A percentile compares a stretch with the other conserved stretches of the same genome.
phyloP scores from a whole-genome alignment of 768 basidiomycete genomes.

The Udeniomyces megalosporus region DNA sequence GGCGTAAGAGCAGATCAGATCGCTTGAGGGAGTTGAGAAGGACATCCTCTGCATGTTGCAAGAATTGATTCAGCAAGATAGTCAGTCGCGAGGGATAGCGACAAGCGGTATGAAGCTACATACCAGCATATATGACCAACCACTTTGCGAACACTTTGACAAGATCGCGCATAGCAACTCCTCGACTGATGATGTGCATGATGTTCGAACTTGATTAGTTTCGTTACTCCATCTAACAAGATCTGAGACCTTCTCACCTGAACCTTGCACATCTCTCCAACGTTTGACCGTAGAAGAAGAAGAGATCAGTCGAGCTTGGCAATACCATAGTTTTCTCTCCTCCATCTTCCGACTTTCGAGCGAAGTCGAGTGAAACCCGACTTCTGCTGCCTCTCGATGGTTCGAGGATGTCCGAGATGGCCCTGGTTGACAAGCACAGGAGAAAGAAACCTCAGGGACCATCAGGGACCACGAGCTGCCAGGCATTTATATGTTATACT shows the following conservation, averaged over 20 bases:
- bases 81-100: too few species aligned
- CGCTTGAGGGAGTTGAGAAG: slow-evolving; percentile 56
- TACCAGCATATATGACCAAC: slow-evolving; percentile 83
- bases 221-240: not conserved
- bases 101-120: slow-evolving; percentile 18
- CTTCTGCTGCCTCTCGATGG: slow-evolving; percentile 51
- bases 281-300: slow-evolving; percentile 92
- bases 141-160: slow-evolving; percentile 76
- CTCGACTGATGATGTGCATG: slow-evolving; percentile 35
- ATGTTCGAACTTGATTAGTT: not conserved
- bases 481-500: slow-evolving; percentile 16
- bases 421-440: slow-evolving; percentile 37
- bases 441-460: not conserved
- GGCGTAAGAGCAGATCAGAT: slow-evolving; percentile 30
- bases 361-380: slow-evolving; percentile 48
- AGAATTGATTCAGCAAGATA: too few species aligned
- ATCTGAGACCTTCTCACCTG: slow-evolving; percentile 23
- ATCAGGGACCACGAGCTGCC: not conserved
- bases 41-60: slow-evolving; percentile 59
- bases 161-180: slow-evolving; percentile 66
- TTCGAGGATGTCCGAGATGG: slow-evolving; percentile 76
- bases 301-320: slow-evolving; percentile 86
- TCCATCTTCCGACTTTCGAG: slow-evolving; percentile 23
- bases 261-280: slow-evolving; percentile 86
- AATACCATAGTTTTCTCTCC: slow-evolving; percentile 48